Base-by-base conservation (phyloP, 352 stramenopile species). In the Ochromonadaceae sp. region DNA sequence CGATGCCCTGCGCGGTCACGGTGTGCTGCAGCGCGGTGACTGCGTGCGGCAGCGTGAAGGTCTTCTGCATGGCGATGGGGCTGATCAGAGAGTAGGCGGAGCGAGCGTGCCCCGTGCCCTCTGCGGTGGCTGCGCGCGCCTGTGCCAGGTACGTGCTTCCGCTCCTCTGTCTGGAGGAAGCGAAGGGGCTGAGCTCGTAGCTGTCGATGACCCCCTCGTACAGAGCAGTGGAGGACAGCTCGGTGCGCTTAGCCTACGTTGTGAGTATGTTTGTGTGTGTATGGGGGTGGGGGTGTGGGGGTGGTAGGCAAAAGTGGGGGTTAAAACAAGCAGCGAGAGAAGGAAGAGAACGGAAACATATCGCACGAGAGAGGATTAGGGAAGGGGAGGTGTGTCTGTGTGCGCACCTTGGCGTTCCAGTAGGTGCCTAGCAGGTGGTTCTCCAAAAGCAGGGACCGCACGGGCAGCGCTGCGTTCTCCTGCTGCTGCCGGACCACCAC, bases 381-480 rank as follows among this genome's bases (percentile, higher is more conserved):
- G n/a, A n/a, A n/a, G n/a, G n/a, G n/a, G n/a, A n/a, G n/a, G n/a
- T n/a, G n/a, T n/a, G n/a, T n/a, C n/a, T n/a, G n/a, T n/a, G n/a
- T n/a, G n/a, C n/a, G 88, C 39, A 85, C 79, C 68, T 87, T 87
- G 0, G 76, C 67, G 73, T 95, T 98, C 79, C 87, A 95, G 76
- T 87, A 97, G 31, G 91, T 83, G 67, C 97, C 97, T 35, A 97
- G 81, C 9, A 97, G 72, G 86, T 84, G 96, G 71, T 97, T 97
- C 62, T 98, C 92, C 53, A 81, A 78, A 22, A 91, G 66, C 0
- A 82, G 62, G 22, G 79, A 73, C 34, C 76, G 76, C 1, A 85
- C 72, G 9, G 72, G 75, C 14, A 67, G 53, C 15, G 57, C 32
- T 30, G 35, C 39, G 32, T 55, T 34, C 32, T 73, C 60, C 4